phyloP scores from a whole-genome alignment of 176 grass and related monocot species.

The Bothriochloa decipiens region DNA sequence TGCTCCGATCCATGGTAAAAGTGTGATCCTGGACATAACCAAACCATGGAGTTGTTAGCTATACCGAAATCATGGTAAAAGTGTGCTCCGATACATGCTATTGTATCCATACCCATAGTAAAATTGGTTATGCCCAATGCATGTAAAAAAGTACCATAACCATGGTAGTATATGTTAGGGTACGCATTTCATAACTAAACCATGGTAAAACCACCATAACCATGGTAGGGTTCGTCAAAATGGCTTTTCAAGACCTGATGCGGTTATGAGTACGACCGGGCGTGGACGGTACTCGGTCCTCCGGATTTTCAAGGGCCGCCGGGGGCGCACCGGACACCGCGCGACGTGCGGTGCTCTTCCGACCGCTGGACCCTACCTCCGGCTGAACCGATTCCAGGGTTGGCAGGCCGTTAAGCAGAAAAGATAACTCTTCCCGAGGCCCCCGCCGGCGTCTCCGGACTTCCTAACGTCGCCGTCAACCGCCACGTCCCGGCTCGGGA shows the following conservation, averaged over 20 bases:
- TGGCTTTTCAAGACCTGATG: conserved; percentile 51
- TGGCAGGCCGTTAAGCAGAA: conserved; percentile 75
- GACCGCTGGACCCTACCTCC: conserved; percentile 64
- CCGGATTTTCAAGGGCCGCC: conserved; percentile 39
- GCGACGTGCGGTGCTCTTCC: conserved; percentile 62
- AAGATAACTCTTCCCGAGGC: conserved; percentile 85
- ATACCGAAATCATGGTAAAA: too few relatives aligned
- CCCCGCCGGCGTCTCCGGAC: conserved; percentile 63
- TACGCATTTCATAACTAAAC: too few relatives aligned
- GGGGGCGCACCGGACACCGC: conserved; percentile 59
- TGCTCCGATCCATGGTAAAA: too few relatives aligned
- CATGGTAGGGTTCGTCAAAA: too few relatives aligned
- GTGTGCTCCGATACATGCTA: too few relatives aligned
- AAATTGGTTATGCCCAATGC: too few relatives aligned
- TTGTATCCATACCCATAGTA: too few relatives aligned
- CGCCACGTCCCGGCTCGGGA: conserved; percentile 43
- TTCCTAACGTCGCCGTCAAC: conserved; percentile 44
- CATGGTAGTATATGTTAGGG: too few relatives aligned
- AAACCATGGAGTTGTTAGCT: too few relatives aligned
- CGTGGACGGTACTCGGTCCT: conserved; percentile 51
- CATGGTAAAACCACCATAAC: too few relatives aligned
- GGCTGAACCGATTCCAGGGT: conserved; percentile 76
- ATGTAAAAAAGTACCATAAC: too few relatives aligned
- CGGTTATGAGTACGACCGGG: conserved; percentile 73
- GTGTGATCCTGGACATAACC: too few relatives aligned